A percentile compares a stretch with the other conserved stretches of the same genome.
These are phyloP conservation scores for Phoenix roebelenii DNA, from an alignment of 176 grass and related monocot species.

Conservation along the genomic window DNA sequence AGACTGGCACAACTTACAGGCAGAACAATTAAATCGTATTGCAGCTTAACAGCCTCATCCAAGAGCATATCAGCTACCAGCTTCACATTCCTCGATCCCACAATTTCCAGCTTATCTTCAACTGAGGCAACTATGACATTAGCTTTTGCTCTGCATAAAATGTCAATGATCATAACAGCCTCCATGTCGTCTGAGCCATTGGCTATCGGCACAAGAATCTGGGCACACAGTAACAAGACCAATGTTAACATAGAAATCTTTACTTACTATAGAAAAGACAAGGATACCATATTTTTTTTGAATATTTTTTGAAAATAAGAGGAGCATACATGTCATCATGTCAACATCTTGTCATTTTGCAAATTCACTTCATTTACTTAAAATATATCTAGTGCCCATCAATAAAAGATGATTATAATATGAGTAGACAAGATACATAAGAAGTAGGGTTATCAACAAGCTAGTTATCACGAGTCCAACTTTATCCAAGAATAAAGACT, in stretches of 20 bases:
- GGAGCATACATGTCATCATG: no score
- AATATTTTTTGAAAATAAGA: no score
- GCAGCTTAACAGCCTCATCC: conserved; percentile 54
- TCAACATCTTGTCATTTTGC: no score
- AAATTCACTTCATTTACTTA: no score
- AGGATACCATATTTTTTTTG: no score
- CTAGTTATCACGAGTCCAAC: no score
- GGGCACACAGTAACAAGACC: not conserved
- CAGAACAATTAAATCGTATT: conserved; percentile 89
- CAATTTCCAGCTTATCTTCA: conserved; percentile 69
- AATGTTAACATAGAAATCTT: not conserved
- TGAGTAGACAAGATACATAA: no score
- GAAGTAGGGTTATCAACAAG: no score
- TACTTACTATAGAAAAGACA: no score
- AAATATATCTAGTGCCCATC: no score
- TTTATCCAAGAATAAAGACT: no score
- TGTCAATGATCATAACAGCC: conserved; percentile 68
- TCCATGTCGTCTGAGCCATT: conserved; percentile 98
- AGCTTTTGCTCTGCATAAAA: conserved; percentile 68
- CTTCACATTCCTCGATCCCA: conserved; percentile 75
- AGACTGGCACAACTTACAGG: conserved; percentile 34
- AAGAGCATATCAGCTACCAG: conserved; percentile 69
- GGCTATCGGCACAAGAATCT: conserved; percentile 94
- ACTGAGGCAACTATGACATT: conserved; percentile 72
- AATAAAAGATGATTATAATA: no score